Evolutionary conservation across 2,329 filamentous ascomycete species (phyloP), one percentile per base, ranked within the genome.

Genomic region (Sporothrix protearum): DNA sequence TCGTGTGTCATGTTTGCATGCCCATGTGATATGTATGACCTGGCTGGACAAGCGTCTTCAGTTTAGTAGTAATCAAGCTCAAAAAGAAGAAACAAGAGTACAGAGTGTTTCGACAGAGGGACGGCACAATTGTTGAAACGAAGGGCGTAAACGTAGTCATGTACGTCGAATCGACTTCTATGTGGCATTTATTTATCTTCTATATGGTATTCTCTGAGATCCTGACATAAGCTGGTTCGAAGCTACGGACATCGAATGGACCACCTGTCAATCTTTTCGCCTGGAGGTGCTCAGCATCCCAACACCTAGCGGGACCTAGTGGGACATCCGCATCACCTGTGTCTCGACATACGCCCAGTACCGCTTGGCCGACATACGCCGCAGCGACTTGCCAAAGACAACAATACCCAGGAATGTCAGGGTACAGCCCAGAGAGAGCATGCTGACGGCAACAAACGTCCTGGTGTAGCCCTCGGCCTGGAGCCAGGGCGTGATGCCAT

Each of bases 401-500:
- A 71, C 12, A 14, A 71, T 36, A 10, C 25, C 28, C 36, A 71
- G 19, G 12, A 71, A 71, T 4, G 69, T 67, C 8, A 19, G 25
- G 25, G 69, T 71, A 57, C 61, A 67, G 49, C 61, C 69, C 28
- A 71, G 69, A 36, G 69, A 71, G 6, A 71, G 61, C 59, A 71
- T 45, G 3, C 61, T 51, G 3, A 63, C 69, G 12, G 63, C 51
- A 36, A 71, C 39, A 28, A 71, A 71, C 16, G 59, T 67, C 47
- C 74, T 77, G 4, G 75, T 76, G 33, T 76, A 75, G 61, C 69
- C 69, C 49, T 67, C 51, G n/a, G 53, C 63, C 28, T 47, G 49
- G n/a, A 68, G 53, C 80, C 79, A 81, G 1, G 80, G 80, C 2
- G 77, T 80, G 75, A 80, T 80, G 51, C 73, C 78, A 68, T 79